A percentile compares a stretch with the other conserved stretches of the same genome.
phyloP scores from a whole-genome alignment of 1,284 basidiomycete genomes.

The Pseudozyma pruni region DNA sequence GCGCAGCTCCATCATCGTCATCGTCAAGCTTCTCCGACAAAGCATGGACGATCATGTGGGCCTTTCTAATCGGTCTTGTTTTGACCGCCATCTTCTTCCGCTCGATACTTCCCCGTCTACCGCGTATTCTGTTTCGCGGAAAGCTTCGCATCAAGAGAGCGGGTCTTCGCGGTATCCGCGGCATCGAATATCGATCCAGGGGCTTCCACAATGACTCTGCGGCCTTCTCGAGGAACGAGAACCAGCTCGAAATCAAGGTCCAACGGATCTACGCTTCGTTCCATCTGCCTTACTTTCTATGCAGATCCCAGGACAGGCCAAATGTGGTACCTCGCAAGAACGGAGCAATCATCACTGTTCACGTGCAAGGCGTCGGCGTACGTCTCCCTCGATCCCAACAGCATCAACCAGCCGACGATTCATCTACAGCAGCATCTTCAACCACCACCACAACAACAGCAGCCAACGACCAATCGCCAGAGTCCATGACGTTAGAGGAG shows the following conservation, averaged over 20 bases:
- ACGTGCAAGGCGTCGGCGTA: conserved; percentile 56
- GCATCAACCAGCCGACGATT: neutral
- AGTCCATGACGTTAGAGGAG: conserved; percentile 18
- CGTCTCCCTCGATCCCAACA: conserved; percentile 36
- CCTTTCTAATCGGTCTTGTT: conserved; percentile 30
- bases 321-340: conserved; percentile 18
- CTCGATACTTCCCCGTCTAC: conserved; percentile 54
- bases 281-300: conserved; percentile 35
- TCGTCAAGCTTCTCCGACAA: neutral
- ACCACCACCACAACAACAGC: neutral
- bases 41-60: conserved; percentile 15
- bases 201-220: conserved; percentile 45
- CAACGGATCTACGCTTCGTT: conserved; percentile 47
- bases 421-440: neutral
- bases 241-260: conserved; percentile 48
- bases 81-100: conserved; percentile 55
- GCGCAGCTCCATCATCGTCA: conserved; percentile 3
- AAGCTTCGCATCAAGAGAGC: conserved; percentile 48
- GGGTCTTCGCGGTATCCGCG: conserved; percentile 56
- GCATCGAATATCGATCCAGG: conserved; percentile 58
- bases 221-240: conserved; percentile 25
- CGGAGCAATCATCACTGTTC: conserved; percentile 48
- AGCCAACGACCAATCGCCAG: neutral
- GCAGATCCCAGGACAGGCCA: conserved; percentile 12
- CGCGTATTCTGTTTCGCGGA: conserved; percentile 54